Percentiles rank a stretch among this genome's conserved stretches.
phyloP scores from a whole-genome alignment of 2,329 filamentous ascomycete species.

The Trichoderma lentiforme region DNA sequence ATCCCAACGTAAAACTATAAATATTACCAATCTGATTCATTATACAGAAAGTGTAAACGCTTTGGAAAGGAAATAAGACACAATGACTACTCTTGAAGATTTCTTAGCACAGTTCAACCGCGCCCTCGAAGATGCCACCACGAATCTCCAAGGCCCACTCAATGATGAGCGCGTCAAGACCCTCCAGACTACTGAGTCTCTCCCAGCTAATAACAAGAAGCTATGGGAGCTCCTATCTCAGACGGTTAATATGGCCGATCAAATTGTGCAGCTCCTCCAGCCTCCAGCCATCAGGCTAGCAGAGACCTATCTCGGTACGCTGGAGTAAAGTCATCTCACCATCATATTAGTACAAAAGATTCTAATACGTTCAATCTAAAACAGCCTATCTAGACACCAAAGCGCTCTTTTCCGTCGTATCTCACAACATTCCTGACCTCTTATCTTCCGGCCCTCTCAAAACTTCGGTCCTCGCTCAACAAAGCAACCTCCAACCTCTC shows the following conservation, averaged over 20 bases:
- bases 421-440: constrained; percentile 11
- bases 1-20: not conserved
- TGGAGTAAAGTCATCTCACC: not conserved
- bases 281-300: constrained; percentile 8
- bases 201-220: not conserved
- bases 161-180: not conserved
- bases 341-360: not conserved
- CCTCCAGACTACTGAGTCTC: not conserved
- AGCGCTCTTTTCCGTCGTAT: constrained; percentile 1
- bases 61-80: not conserved
- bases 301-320: constrained; percentile 9
- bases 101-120: not conserved
- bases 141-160: not conserved
- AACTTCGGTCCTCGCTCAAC: not conserved
- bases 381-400: constrained; percentile 16
- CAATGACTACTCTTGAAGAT: not conserved
- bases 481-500: constrained; percentile 4
- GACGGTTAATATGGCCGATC: constrained; percentile 8
- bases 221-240: constrained; percentile 5
- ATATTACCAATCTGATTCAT: not conserved
- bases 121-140: not conserved
- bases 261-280: constrained; percentile 1
- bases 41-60: not conserved
- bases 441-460: not conserved
- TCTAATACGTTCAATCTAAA: not conserved